Base-by-base conservation (phyloP, 2,329 filamentous ascomycete genomes). In the Aspergillus persii region DNA sequence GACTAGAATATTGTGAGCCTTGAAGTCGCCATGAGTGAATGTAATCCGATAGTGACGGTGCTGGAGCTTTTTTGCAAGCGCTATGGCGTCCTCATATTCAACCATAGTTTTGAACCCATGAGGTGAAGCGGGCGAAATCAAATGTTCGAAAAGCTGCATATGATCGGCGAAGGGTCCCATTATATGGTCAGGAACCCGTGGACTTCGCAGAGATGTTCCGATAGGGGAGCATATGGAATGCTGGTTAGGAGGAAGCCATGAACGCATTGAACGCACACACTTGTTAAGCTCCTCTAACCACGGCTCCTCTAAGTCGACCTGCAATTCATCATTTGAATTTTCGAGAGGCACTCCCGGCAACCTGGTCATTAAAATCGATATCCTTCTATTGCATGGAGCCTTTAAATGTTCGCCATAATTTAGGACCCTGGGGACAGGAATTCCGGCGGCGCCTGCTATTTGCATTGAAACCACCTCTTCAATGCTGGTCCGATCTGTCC, bases 351-450 rank as follows among this genome's bases (percentile, higher is more conserved):
- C 56, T 5, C 76, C 74, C 15, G 73, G 75, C 51, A 77, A 58
- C 30, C 75, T 70, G 18, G 76, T 79, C 74, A 80, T 79, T 30
- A 78, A 54, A 46, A 76, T 76, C 18, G 75, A 76, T 51, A 76
- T 57, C 11, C 53, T 61, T 30, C 66, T 54, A 30, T 66, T 65
- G 26, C 33, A 58, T n/a, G 59, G 57, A 6, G 27, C 49, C 50
- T 60, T 27, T 6, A 63, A 66, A 52, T 77, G 71, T 51, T 75
- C 72, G 5, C 74, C 71, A 41, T 66, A 76, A 54, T 59, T 65
- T 23, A 77, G 27, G 3, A 76, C 69, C 60, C 63, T 74, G 0
- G 73, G 71, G 31, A 69, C 69, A 46, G 74, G 73, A n/a, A 77
- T 71, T 26, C 73, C 71, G 31, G 74, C 75, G 33, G 68, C 61